Percentiles rank a stretch among this genome's conserved stretches.
Evolutionary conservation across 495 filamentous ascomycete genomes (phyloP).

Genomic region (Neurospora sublineolata): DNA sequence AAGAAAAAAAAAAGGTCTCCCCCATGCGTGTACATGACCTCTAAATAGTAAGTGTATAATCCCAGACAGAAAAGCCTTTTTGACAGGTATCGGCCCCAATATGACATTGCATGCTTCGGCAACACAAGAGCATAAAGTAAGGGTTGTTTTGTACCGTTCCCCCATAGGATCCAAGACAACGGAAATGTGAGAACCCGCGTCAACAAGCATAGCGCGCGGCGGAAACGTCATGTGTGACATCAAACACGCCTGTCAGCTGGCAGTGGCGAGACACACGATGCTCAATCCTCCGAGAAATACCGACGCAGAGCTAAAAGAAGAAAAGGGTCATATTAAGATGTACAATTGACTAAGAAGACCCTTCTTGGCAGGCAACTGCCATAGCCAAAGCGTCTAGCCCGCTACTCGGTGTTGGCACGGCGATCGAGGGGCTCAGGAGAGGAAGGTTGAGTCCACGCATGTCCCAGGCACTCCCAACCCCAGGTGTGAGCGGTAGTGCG

Average conservation of each 20-base stretch:
- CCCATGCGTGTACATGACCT: not conserved
- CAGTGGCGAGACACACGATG: not conserved
- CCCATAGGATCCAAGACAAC: not conserved
- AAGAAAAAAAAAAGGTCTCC: slow-evolving; percentile 2
- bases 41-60: not conserved
- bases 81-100: not conserved
- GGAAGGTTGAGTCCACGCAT: slow-evolving; percentile 31
- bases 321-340: not conserved
- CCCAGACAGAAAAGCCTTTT: not conserved
- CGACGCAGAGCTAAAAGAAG: not conserved
- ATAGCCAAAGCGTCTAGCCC: slow-evolving; percentile 32
- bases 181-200: not conserved
- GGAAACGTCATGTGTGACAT: not conserved
- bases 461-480: slow-evolving; percentile 27
- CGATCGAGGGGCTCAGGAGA: slow-evolving; percentile 24
- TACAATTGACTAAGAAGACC: slow-evolving; percentile 10
- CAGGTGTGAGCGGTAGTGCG: slow-evolving; percentile 1
- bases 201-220: not conserved
- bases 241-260: not conserved
- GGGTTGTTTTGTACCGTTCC: not conserved
- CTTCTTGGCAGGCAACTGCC: slow-evolving; percentile 29
- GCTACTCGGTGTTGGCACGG: slow-evolving; percentile 20
- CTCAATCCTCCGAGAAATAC: not conserved
- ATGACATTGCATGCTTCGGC: not conserved
- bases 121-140: not conserved